A percentile compares a stretch with the other conserved stretches of the same genome.
phyloP scores from a whole-genome alignment of 208 protist species.

The Leishmania arabica region DNA sequence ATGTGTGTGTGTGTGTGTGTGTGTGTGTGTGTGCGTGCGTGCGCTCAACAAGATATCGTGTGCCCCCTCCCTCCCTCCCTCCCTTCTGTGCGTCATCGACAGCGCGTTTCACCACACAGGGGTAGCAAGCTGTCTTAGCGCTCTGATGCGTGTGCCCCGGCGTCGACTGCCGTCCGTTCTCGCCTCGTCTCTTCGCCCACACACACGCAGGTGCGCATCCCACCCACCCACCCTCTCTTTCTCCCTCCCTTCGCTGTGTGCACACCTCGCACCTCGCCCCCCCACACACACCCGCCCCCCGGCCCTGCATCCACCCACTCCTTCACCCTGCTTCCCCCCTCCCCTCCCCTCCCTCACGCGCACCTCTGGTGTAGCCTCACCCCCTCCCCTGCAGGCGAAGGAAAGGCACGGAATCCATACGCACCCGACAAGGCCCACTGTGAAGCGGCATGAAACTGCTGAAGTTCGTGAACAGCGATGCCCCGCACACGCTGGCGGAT shows the following conservation, averaged over 20 bases:
- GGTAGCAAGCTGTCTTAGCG: no score
- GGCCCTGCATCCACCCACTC: neutral
- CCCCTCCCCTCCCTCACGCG: neutral
- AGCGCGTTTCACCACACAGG: neutral
- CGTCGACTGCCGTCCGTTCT: no score
- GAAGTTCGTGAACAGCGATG: constrained; percentile 81
- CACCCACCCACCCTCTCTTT: neutral
- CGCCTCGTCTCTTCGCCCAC: no score
- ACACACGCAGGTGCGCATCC: neutral
- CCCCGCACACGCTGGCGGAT: constrained; percentile 53
- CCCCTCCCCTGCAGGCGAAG: neutral
- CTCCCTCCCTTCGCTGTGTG: neutral
- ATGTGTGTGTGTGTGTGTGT: neutral
- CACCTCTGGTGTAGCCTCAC: neutral
- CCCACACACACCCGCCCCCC: neutral
- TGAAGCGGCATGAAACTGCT: constrained; percentile 59
- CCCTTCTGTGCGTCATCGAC: neutral
- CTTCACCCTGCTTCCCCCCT: neutral
- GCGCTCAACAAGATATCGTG: no score
- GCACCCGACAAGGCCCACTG: neutral
- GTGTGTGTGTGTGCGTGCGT: neutral
- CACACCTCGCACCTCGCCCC: neutral
- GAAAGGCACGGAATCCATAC: neutral
- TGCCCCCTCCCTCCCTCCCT: no score
- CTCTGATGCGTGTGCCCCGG: no score